Evolutionary conservation across 2,329 filamentous ascomycete species (phyloP), one percentile per base, ranked within the genome.

Genomic region (Emydomyces testavorans): DNA sequence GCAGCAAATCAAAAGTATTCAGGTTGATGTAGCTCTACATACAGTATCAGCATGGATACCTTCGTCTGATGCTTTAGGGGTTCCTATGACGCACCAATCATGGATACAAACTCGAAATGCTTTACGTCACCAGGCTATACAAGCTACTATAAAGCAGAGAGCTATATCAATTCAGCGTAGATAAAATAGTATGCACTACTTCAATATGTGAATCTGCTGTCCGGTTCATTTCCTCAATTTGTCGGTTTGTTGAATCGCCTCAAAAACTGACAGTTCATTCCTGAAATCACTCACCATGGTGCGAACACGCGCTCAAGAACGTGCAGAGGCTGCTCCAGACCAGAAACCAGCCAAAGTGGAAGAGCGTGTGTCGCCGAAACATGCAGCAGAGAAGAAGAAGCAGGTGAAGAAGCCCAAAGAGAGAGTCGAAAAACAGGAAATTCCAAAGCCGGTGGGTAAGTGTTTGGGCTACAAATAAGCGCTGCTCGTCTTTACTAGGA

Each of bases 231-330:
- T 10, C 4, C 13, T 26, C 2, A 24, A 15, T 13, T 13, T 13
- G 36, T 20, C 7, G 26, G 29, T n/a, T 11, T 11, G 4, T 11
- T 11, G 29, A 31, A 31, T 31, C 11, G 32, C n/a, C 10, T 35
- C 8, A 26, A 40, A 24, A 41, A 28, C 23, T 3, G 7, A 44
- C 18, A n/a, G 5, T n/a, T 23, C 4, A 23, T 34, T 15, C 3
- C 38, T 26, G 6, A 39, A 15, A 2, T 39, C 6, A 31, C 10
- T 24, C 34, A 39, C 11, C 11, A 39, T 39, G 44, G 36, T 39
- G 23, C 16, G 18, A 24, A 46, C 44, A 39, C 15, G 44, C 6
- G 44, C 44, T 15, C 44, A 46, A 37, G 36, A 46, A 23, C 44
- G 36, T 1, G 44, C 34, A 32, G 44, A 46, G 15, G 36, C 44